phyloP scores from a whole-genome alignment of 768 basidiomycete species.

The Xerocomellus dryophilus region DNA sequence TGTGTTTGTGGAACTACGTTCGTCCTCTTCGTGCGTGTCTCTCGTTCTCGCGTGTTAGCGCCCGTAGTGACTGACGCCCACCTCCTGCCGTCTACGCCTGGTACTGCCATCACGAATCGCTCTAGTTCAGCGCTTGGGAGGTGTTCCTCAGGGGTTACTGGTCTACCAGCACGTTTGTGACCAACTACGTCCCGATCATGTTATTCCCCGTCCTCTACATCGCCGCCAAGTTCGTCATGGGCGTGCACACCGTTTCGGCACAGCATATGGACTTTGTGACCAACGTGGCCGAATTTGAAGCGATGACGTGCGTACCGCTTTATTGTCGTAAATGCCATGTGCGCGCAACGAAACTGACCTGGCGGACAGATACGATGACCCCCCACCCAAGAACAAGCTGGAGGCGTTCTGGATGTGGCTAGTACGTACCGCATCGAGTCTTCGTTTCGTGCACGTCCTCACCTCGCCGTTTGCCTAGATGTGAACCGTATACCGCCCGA shows the following conservation, averaged over 20 bases:
- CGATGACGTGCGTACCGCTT: slow-evolving; percentile 18
- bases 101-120: not conserved
- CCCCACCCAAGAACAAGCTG: slow-evolving; percentile 19
- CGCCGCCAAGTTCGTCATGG: slow-evolving; percentile 20
- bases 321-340: too few species aligned
- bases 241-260: not conserved
- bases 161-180: slow-evolving; percentile 38
- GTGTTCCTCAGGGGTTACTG: slow-evolving; percentile 40
- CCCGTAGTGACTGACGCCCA: not conserved
- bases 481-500: not conserved
- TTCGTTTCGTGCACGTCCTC: not conserved
- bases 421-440: slow-evolving; percentile 4
- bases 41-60: not conserved
- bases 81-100: too few species aligned
- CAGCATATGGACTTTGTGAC: slow-evolving; percentile 27
- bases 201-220: slow-evolving; percentile 48
- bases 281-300: slow-evolving; percentile 26
- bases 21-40: slow-evolving; percentile 34
- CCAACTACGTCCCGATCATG: slow-evolving; percentile 39
- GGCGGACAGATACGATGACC: slow-evolving; percentile 20
- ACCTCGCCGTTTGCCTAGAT: slow-evolving; percentile 1
- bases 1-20: slow-evolving; percentile 26
- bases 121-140: slow-evolving; percentile 37
- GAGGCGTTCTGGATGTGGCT: slow-evolving; percentile 29
- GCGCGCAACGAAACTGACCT: not conserved